Percentiles rank a stretch among this genome's conserved stretches.
These are phyloP conservation scores for Colletotrichum orchidophilum DNA, from an alignment of 2,329 filamentous ascomycete genomes.

Conservation along the genomic window DNA sequence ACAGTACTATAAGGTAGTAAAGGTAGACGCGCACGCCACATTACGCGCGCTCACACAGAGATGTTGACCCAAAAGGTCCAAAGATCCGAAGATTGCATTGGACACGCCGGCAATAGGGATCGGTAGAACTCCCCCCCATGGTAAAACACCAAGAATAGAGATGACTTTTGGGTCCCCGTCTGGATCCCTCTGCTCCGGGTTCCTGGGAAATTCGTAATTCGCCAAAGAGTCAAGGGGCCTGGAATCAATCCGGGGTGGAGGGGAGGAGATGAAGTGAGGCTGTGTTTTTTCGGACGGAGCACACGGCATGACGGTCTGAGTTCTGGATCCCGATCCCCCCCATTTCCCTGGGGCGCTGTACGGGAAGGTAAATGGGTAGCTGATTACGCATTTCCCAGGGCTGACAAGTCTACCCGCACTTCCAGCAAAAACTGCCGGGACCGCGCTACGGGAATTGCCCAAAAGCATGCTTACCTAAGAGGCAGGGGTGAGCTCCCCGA, in stretches of 20 bases:
- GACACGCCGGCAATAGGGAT: neutral
- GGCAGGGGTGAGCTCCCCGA: neutral
- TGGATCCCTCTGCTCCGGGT: neutral
- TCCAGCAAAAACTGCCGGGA: neutral
- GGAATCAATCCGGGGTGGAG: neutral
- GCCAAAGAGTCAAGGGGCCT: neutral
- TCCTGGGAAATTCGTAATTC: neutral
- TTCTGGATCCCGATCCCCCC: neutral
- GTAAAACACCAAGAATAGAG: neutral
- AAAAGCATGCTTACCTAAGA: neutral
- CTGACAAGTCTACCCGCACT: neutral
- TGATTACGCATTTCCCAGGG: neutral
- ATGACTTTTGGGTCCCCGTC: neutral
- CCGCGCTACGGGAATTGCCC: neutral
- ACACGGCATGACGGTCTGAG: constrained; percentile 4
- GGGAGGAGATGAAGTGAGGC: neutral
- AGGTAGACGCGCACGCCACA: neutral
- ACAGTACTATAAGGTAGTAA: neutral
- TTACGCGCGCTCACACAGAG: neutral
- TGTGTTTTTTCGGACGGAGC: constrained; percentile 3
- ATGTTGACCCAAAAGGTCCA: neutral
- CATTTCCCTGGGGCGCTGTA: too few species aligned
- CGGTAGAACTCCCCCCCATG: neutral
- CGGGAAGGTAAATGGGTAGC: too few species aligned
- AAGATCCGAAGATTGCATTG: neutral